Base-by-base conservation (phyloP, 164 flowering plant genomes). In the Stephania yunnanensis region DNA sequence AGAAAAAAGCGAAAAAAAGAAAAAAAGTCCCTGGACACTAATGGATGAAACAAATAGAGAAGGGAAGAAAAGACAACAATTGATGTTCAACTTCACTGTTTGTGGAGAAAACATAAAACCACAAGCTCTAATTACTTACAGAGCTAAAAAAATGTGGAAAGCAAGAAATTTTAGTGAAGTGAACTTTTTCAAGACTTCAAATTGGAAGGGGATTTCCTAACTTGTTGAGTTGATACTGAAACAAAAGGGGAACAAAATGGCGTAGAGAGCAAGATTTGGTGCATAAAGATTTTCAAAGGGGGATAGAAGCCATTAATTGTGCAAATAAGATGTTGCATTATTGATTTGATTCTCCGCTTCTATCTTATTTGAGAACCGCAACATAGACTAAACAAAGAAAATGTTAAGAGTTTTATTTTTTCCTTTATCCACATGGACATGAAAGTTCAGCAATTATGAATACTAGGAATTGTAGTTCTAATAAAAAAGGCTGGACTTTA, bases 211-310 rank as follows among this genome's bases (percentile, higher is more conserved):
- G 4, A 0, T 10, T 9, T 25, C 42, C 78, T 53, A 66, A 81
- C 83, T 81, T 72, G 81, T 74, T 61, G 79, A 74, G 29, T 71
- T 76, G 30, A 79, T 73, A 74, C 80, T 78, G 53, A 68, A 74
- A 75, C 79, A 78, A 64, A 79, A 17, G 72, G 74, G 55, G 15
- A 79, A 29, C 52, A 78, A 55, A 79, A 81, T 76, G 73, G 78
- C 29, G 67, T 19, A 75, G 20, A 67, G 52, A 71, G 76, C 70
- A 46, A 53, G 69, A n/a, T 30, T 75, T 52, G 79, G 67, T 45
- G 69, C 44, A 68, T 77, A 77, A 69, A 71, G 52, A 5, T n/a
- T 13, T 13, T 13, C 22, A 72, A 44, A 29, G 8, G 70, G 70
- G 42, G 77, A n/a, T 42, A 48, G 69, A 63, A 65, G 46, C 78